Evolutionary conservation across 371 early-diverging fungal genomes (phyloP).

Genomic region (Mortierella polycephala): DNA sequence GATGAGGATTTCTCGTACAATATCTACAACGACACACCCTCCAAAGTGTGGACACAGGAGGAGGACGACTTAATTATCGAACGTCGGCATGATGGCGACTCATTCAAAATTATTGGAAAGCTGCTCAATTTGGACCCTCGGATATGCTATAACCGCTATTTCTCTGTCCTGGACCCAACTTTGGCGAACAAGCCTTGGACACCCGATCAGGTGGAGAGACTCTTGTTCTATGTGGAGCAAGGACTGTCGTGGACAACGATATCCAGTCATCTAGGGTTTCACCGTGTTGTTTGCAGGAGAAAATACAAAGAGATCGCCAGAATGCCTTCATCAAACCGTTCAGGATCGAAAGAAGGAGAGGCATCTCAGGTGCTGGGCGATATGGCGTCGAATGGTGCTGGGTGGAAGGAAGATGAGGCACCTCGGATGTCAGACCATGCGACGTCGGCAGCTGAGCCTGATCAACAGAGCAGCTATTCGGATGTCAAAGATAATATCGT

Average conservation of each 20-base stretch:
- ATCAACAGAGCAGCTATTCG: not conserved
- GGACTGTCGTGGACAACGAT: conserved; percentile 36
- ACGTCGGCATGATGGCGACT: not conserved
- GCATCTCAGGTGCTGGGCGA: too few relatives aligned
- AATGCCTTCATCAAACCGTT: not conserved
- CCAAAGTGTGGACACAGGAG: conserved; percentile 26
- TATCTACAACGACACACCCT: not conserved
- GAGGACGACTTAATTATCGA: conserved; percentile 26
- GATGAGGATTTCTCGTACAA: conserved; percentile 21
- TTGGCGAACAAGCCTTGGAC: conserved; percentile 27
- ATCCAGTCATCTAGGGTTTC: conserved; percentile 18
- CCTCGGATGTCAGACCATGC: not conserved
- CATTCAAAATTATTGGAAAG: conserved; percentile 20
- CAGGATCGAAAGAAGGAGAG: not conserved
- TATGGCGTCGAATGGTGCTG: too few relatives aligned
- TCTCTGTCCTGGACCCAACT: conserved; percentile 7
- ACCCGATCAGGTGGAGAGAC: conserved; percentile 6
- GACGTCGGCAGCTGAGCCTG: not conserved
- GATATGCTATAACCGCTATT: conserved; percentile 15
- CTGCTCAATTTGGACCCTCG: conserved; percentile 10
- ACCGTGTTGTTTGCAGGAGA: conserved; percentile 19
- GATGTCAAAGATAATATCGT: not conserved
- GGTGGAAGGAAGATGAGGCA: too few relatives aligned
- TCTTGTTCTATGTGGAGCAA: conserved; percentile 30
- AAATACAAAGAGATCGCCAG: conserved; percentile 24